phyloP scores from a whole-genome alignment of 768 basidiomycete species.

The Naganishia kalamii region DNA sequence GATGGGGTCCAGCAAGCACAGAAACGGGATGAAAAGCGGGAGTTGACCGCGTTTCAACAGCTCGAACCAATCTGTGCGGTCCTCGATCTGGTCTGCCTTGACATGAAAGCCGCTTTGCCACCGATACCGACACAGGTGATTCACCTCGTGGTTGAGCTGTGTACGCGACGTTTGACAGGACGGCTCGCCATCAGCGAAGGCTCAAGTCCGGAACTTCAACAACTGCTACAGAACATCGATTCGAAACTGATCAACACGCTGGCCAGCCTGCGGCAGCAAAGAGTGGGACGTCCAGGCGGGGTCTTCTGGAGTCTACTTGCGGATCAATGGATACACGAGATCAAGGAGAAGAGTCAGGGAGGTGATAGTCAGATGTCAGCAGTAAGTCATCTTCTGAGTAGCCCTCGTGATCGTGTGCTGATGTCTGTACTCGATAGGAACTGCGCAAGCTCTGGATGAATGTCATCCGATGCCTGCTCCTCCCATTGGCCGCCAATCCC shows the following conservation, averaged over 20 bases:
- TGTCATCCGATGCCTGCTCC: neutral
- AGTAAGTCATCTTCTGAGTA: neutral
- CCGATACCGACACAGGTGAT: neutral
- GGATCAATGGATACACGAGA: slow-evolving; percentile 3
- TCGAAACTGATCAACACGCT: neutral
- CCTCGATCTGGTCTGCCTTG: neutral
- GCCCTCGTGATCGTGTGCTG: neutral
- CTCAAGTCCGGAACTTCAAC: neutral
- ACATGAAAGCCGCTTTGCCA: neutral
- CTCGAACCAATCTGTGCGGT: neutral
- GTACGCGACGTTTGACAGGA: neutral
- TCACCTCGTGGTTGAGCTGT: neutral
- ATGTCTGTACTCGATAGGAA: neutral
- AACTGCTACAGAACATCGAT: neutral
- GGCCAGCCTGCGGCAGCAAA: neutral
- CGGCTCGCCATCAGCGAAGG: neutral
- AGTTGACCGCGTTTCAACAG: neutral
- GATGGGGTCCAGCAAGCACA: neutral
- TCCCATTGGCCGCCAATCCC: neutral
- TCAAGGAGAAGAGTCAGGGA: neutral
- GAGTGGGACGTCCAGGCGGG: neutral
- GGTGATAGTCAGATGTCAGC: neutral
- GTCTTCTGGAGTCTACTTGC: slow-evolving; percentile 3
- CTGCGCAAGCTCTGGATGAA: neutral
- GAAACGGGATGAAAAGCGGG: neutral